Evolutionary conservation across 2,329 filamentous ascomycete species (phyloP).

Genomic region (Cladosporium sp.): DNA sequence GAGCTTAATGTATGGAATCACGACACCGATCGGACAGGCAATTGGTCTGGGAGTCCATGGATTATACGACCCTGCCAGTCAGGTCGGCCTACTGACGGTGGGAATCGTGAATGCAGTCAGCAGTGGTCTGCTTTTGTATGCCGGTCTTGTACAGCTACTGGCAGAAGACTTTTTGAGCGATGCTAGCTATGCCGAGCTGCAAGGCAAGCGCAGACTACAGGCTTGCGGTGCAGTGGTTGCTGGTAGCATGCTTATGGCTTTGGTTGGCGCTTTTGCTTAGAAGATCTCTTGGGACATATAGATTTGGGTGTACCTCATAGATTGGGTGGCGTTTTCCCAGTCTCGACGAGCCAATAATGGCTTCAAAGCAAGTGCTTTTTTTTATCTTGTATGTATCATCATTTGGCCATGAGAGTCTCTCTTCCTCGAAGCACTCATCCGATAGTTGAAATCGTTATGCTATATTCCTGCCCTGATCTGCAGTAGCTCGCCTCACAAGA

Average conservation of each 20-base stretch:
- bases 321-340: background rate
- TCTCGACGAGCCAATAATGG: background rate
- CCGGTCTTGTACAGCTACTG: conserved; percentile 51
- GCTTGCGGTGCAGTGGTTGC: conserved; percentile 62
- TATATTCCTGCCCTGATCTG: background rate
- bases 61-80: conserved; percentile 51
- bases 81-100: conserved; percentile 51
- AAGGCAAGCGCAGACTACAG: conserved; percentile 59
- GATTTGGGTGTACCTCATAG: background rate
- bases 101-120: conserved; percentile 54
- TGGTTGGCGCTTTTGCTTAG: conserved; percentile 66
- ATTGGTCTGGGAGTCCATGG: conserved; percentile 52
- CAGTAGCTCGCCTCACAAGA: background rate
- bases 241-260: conserved; percentile 63
- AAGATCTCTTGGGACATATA: background rate
- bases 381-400: background rate
- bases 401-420: background rate
- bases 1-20: conserved; percentile 63
- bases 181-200: conserved; percentile 60
- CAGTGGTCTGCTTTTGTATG: conserved; percentile 50
- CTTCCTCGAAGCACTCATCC: background rate
- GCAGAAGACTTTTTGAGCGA: conserved; percentile 60
- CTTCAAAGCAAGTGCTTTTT: background rate
- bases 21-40: conserved; percentile 53
- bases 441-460: conserved; percentile 1